Conservation (phyloP, 768 basidiomycete species). For the Collybia mongolica region DNA sequence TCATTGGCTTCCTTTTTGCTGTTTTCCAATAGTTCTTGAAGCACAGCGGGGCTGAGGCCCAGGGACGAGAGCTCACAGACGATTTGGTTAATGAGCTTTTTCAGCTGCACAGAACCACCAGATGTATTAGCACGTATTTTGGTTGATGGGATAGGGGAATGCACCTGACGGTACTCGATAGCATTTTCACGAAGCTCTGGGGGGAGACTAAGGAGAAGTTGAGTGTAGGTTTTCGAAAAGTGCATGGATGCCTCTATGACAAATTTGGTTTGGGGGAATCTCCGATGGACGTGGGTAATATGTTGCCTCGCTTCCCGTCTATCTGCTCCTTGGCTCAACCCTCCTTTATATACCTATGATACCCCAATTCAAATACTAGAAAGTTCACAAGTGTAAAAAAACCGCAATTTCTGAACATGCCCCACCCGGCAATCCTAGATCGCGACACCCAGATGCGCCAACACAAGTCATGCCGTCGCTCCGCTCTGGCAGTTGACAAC, state of each 20-base stretch:
- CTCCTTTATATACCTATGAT: too few relatives aligned
- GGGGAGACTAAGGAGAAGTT: slow-evolving; percentile 65
- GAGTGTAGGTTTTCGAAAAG: slow-evolving; percentile 68
- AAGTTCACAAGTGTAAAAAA: too few relatives aligned
- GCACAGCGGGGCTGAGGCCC: slow-evolving; percentile 52
- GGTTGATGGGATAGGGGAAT: background rate
- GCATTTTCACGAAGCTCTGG: slow-evolving; percentile 75
- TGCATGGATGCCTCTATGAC: slow-evolving; percentile 46
- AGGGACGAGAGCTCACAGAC: slow-evolving; percentile 74
- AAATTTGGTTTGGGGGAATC: background rate
- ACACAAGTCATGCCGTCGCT: too few relatives aligned
- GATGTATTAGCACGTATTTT: background rate
- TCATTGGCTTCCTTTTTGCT: slow-evolving; percentile 6
- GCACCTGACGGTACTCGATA: slow-evolving; percentile 81
- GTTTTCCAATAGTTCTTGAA: slow-evolving; percentile 40
- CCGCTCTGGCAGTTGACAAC: too few relatives aligned
- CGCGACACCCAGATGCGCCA: too few relatives aligned
- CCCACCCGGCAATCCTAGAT: too few relatives aligned
- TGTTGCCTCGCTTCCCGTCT: too few relatives aligned
- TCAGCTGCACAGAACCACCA: slow-evolving; percentile 54
- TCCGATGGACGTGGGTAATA: slow-evolving; percentile 13
- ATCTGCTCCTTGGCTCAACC: too few relatives aligned
- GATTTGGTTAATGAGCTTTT: slow-evolving; percentile 85
- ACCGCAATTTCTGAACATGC: too few relatives aligned
- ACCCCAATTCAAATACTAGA: too few relatives aligned